These are phyloP conservation scores for Orbilia oligospora DNA, from an alignment of 2,329 filamentous ascomycete species.

Conservation along the genomic window DNA sequence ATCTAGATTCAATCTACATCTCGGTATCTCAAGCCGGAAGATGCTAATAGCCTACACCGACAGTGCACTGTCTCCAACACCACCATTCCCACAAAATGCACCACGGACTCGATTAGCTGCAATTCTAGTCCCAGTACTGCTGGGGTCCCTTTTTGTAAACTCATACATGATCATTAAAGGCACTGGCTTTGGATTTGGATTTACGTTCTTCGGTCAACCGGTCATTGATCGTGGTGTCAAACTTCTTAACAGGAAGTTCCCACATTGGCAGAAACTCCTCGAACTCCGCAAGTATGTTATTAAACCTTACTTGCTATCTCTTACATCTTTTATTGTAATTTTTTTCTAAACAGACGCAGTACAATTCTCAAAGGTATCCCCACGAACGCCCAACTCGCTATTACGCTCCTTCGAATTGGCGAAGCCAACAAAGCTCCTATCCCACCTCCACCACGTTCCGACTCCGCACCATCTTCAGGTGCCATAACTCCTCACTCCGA, in stretches of 20 bases:
- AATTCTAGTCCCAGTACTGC: constrained; percentile 71
- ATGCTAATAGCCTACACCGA: background rate
- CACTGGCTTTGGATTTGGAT: constrained; percentile 77
- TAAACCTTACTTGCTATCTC: constrained; percentile 71
- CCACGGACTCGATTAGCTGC: constrained; percentile 73
- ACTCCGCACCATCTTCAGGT: constrained; percentile 47
- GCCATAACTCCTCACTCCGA: constrained; percentile 70
- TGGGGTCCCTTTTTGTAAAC: constrained; percentile 72
- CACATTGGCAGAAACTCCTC: constrained; percentile 61
- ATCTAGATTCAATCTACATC: background rate
- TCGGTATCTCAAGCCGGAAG: background rate
- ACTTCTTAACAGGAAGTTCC: constrained; percentile 73
- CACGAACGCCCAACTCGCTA: constrained; percentile 85
- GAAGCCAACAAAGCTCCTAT: constrained; percentile 85
- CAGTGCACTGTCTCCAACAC: constrained; percentile 75
- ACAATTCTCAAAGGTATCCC: constrained; percentile 85
- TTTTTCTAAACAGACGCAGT: constrained; percentile 64
- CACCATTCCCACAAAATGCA: constrained; percentile 73
- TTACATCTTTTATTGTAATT: background rate
- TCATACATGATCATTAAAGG: constrained; percentile 77
- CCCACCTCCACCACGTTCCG: constrained; percentile 71
- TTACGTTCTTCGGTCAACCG: constrained; percentile 85
- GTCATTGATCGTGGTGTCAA: constrained; percentile 75
- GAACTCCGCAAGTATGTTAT: constrained; percentile 62
- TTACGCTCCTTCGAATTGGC: constrained; percentile 84